Evolutionary conservation across 345 rosid species (phyloP), one percentile per base, ranked within the genome.

Genomic region (Salix exigua): DNA sequence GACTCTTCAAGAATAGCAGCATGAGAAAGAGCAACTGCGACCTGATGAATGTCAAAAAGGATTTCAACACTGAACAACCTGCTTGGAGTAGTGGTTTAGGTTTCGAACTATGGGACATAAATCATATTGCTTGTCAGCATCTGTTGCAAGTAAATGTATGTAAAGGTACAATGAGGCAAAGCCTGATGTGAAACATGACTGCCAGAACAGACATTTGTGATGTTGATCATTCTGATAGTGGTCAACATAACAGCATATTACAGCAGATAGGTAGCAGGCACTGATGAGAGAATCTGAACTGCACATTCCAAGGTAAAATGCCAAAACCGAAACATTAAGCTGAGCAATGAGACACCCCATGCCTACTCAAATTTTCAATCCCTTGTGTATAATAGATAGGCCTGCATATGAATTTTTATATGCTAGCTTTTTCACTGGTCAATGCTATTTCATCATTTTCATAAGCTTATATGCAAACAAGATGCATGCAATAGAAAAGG

Each of bases 21-120:
- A 81, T 94, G 98, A 30, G 97, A 94, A 69, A 94, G 97, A 77
- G 97, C 99, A 86, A 95, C 97, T 79, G 97, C 97, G 19, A 95
- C 99, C 99, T 95, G 80, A 78, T 71, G 60, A 75, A 73, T 46
- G 62, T 64, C 25, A 58, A 48, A 70, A 71, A 69, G 4, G 64
- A 42, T 19, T 77, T 81, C 21, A 79, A 42, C 73, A 25, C 4
- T 12, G 26, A 58, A 48, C 38, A 64, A 7, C 55, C 75, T 44
- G n/a, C 63, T 63, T 26, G 8, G 12, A 42, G 50, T 71, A 62
- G 46, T 35, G 40, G 28, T 72, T 77, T 3, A 14, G 30, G 35
- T 14, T 74, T 70, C 25, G 1, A 64, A 23, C 19, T 14, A 42
- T 17, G 72, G 26, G 38, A 66, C 51, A 72, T 31, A 67, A 63